Conservation (phyloP, 2,329 filamentous ascomycete genomes). For the Ophiocordyceps polyrhachis-furcata region DNA sequence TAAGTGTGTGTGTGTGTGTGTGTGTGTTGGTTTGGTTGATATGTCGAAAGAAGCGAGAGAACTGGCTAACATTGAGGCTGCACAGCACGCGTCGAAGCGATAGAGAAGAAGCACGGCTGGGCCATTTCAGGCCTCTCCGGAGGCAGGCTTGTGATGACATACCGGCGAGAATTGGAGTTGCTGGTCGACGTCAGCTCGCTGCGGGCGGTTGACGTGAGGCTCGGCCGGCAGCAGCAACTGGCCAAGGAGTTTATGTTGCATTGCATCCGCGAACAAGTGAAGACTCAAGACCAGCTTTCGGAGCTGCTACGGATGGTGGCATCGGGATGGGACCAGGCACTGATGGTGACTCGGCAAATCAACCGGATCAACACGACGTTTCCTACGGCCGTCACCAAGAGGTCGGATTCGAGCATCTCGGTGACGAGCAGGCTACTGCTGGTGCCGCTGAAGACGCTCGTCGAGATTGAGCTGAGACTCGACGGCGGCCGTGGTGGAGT, state of each 20-base stretch:
- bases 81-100: conserved; percentile 41
- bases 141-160: conserved; percentile 52
- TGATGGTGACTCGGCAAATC: conserved; percentile 39
- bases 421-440: conserved; percentile 46
- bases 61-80: conserved; percentile 16
- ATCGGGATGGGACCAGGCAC: conserved; percentile 47
- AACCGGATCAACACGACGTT: conserved; percentile 42
- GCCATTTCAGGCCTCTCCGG: conserved; percentile 45
- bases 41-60: too few species aligned
- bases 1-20: conserved; percentile 21
- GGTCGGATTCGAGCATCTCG: conserved; percentile 44
- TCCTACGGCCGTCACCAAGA: conserved; percentile 43
- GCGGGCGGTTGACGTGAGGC: conserved; percentile 23
- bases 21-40: too few species aligned
- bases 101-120: conserved; percentile 55
- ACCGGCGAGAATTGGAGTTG: conserved; percentile 52
- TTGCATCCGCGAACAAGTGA: conserved; percentile 46
- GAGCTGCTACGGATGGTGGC: conserved; percentile 41
- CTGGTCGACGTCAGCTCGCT: conserved; percentile 52
- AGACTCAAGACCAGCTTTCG: conserved; percentile 28
- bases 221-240: conserved; percentile 41
- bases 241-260: conserved; percentile 55
- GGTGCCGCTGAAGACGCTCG: conserved; percentile 45
- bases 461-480: conserved; percentile 43
- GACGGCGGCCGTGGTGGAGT: conserved; percentile 29